A percentile compares a stretch with the other conserved stretches of the same genome.
phyloP scores from a whole-genome alignment of 2,329 filamentous ascomycete genomes.

The Penicillium capsulatum region DNA sequence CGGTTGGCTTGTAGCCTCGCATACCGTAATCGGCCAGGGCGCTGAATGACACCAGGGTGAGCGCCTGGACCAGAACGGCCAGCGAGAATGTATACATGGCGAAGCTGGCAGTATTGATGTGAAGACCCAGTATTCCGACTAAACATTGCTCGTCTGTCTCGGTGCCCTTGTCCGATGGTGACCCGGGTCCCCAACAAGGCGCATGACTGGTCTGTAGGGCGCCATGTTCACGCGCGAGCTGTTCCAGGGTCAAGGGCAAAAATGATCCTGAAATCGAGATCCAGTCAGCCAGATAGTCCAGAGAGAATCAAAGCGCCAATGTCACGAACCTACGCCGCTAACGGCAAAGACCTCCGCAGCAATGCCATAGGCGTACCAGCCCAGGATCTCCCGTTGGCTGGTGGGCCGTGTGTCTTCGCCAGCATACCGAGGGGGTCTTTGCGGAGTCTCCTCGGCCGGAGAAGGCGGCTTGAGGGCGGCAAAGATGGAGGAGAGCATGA shows the following conservation, averaged over 20 bases:
- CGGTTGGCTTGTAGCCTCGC: slow-evolving; percentile 27
- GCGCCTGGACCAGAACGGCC: slow-evolving; percentile 77
- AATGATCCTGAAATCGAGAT: slow-evolving; percentile 63
- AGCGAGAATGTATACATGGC: slow-evolving; percentile 71
- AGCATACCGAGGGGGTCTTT: slow-evolving; percentile 55
- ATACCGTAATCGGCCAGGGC: slow-evolving; percentile 73
- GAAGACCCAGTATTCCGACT: slow-evolving; percentile 29
- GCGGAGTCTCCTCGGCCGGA: slow-evolving; percentile 18
- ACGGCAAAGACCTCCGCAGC: slow-evolving; percentile 95
- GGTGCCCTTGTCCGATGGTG: slow-evolving; percentile 21
- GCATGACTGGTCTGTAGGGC: slow-evolving; percentile 56
- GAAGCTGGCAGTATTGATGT: slow-evolving; percentile 39
- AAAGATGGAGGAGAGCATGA: slow-evolving; percentile 20
- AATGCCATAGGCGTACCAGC: slow-evolving; percentile 91
- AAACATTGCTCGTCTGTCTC: slow-evolving; percentile 30
- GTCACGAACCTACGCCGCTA: slow-evolving; percentile 61
- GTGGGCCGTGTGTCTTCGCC: slow-evolving; percentile 84
- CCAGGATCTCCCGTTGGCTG: slow-evolving; percentile 72
- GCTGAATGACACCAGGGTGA: slow-evolving; percentile 70
- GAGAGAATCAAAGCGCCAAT: neutral
- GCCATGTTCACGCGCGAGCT: slow-evolving; percentile 84
- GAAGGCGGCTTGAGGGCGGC: slow-evolving; percentile 16
- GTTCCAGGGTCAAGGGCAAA: slow-evolving; percentile 86
- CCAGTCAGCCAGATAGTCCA: neutral
- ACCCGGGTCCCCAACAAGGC: slow-evolving; percentile 28